These are phyloP conservation scores for Podospora sp. DNA, from an alignment of 495 filamentous ascomycete species.

Conservation along the genomic window DNA sequence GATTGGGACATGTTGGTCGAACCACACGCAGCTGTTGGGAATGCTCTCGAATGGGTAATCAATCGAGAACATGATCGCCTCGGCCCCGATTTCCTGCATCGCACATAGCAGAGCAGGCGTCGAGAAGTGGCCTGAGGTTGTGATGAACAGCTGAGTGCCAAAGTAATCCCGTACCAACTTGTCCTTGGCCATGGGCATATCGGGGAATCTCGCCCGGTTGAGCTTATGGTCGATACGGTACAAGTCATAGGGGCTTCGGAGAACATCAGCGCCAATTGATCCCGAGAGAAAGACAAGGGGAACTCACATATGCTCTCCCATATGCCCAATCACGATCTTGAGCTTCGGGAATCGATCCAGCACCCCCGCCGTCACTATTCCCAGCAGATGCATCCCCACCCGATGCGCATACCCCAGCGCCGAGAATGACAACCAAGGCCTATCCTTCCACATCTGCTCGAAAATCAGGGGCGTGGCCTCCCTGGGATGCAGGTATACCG, in stretches of 20 bases:
- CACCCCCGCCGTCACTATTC: constrained; percentile 37
- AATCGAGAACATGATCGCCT: constrained; percentile 54
- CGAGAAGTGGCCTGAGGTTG: constrained; percentile 62
- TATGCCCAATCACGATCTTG: constrained; percentile 65
- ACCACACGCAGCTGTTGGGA: constrained; percentile 39
- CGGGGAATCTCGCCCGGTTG: constrained; percentile 31
- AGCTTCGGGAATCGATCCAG: constrained; percentile 59
- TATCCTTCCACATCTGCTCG: constrained; percentile 34
- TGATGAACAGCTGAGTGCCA: constrained; percentile 33
- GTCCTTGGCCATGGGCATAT: constrained; percentile 32
- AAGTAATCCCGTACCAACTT: constrained; percentile 34
- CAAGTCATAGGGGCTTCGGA: constrained; percentile 28
- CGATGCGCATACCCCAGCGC: constrained; percentile 38
- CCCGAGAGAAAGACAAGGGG: background rate
- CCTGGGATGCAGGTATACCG: constrained; percentile 62
- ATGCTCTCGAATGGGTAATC: constrained; percentile 62
- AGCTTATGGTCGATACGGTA: constrained; percentile 36
- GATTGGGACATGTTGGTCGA: constrained; percentile 31
- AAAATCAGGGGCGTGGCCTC: constrained; percentile 46
- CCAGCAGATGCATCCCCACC: constrained; percentile 44
- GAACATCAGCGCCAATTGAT: background rate
- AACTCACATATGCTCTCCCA: constrained; percentile 54
- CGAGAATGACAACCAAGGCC: constrained; percentile 47
- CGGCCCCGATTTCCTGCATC: constrained; percentile 30
- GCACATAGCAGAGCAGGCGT: constrained; percentile 32